Conservation (phyloP, 345 rosid species). For the Populus nigra region DNA sequence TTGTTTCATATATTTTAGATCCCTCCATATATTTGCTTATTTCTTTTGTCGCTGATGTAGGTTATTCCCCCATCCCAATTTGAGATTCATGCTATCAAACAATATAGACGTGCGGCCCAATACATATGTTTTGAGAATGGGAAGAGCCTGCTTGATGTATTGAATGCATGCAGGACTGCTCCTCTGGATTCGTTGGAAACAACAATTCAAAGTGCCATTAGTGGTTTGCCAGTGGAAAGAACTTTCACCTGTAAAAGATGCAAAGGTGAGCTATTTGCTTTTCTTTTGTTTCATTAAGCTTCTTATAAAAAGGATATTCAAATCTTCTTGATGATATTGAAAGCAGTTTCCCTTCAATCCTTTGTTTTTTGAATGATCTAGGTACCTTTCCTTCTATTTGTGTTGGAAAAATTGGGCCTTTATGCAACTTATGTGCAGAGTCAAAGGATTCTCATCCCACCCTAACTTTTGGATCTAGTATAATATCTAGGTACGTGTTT, state of each 20-base stretch:
- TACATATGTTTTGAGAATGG: conserved; percentile 98
- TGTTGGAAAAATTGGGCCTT: conserved; percentile 73
- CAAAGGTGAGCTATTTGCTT: conserved; percentile 48
- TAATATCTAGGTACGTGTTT: conserved; percentile 41
- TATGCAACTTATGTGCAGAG: conserved; percentile 68
- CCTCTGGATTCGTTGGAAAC: conserved; percentile 74
- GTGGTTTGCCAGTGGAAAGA: conserved; percentile 58
- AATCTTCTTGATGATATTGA: conserved; percentile 6
- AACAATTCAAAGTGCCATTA: conserved; percentile 52
- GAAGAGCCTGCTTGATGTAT: conserved; percentile 91
- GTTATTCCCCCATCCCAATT: conserved; percentile 93
- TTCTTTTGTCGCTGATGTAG: conserved; percentile 38
- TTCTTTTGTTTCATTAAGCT: neutral
- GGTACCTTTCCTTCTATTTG: conserved; percentile 56
- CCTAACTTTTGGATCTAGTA: conserved; percentile 29
- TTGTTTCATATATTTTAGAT: conserved; percentile 20
- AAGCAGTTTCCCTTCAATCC: conserved; percentile 7
- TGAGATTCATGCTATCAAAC: conserved; percentile 95
- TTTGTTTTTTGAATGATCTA: conserved; percentile 28
- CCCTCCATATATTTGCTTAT: conserved; percentile 15
- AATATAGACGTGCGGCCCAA: conserved; percentile 87
- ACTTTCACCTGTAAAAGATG: conserved; percentile 78
- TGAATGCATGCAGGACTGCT: conserved; percentile 71
- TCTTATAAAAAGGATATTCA: neutral
- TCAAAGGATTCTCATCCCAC: conserved; percentile 41